phyloP scores from a whole-genome alignment of 768 basidiomycete species.

The Tricholomella constricta region DNA sequence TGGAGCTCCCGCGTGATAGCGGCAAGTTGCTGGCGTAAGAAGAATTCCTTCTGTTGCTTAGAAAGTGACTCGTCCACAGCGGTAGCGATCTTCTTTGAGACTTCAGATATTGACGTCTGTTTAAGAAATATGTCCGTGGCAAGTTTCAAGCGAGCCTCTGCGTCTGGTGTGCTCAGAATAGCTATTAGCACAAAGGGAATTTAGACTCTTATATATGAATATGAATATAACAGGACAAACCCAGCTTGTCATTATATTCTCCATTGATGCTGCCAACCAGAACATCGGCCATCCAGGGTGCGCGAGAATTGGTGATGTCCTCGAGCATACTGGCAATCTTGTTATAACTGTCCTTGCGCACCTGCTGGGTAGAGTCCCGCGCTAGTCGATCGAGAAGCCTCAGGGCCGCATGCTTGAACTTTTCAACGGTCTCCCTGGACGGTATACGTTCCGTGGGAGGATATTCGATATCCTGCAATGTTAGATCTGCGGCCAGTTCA shows the following conservation, averaged over 20 bases:
- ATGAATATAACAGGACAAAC: conserved; percentile 38
- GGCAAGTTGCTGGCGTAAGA: conserved; percentile 80
- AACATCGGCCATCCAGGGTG: conserved; percentile 78
- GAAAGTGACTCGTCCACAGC: conserved; percentile 84
- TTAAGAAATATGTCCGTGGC: conserved; percentile 75
- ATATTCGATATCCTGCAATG: conserved; percentile 49
- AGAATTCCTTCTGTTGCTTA: conserved; percentile 87
- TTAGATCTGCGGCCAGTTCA: conserved; percentile 31
- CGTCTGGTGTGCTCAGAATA: conserved; percentile 59
- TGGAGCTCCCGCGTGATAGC: conserved; percentile 79
- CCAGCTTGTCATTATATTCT: conserved; percentile 72
- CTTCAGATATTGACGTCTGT: conserved; percentile 76
- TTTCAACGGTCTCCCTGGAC: conserved; percentile 54
- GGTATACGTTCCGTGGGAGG: conserved; percentile 49
- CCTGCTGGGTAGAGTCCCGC: conserved; percentile 46
- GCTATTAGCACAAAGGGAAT: conserved; percentile 36
- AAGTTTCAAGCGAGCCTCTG: conserved; percentile 62
- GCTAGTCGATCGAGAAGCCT: conserved; percentile 68
- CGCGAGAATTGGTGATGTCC: conserved; percentile 62
- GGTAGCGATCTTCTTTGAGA: conserved; percentile 77
- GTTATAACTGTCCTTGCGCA: conserved; percentile 65
- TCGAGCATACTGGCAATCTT: conserved; percentile 75
- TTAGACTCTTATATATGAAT: not conserved
- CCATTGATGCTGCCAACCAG: conserved; percentile 64
- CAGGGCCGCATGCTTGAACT: conserved; percentile 70